Percentiles rank a stretch among this genome's conserved stretches.
phyloP scores from a whole-genome alignment of 1,284 basidiomycete species.

The Coniferiporia sulphurascens region DNA sequence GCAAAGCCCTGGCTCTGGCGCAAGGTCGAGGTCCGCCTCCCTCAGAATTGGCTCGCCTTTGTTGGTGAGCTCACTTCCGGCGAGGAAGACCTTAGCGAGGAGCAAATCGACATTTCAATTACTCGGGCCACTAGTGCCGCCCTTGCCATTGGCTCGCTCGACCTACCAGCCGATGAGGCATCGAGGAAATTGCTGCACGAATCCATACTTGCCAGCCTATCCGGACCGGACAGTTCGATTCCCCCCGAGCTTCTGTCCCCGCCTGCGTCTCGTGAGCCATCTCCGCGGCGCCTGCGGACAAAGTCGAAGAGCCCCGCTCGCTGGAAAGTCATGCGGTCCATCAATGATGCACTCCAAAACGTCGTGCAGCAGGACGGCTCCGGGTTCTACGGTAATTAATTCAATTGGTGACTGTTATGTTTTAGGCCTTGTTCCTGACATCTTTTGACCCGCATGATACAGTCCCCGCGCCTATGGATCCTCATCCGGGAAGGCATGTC shows the following conservation, averaged over 20 bases:
- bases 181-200: conserved; percentile 51
- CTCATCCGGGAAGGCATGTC: conserved; percentile 71
- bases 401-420: neutral
- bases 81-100: conserved; percentile 43
- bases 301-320: conserved; percentile 76
- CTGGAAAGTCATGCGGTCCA: conserved; percentile 73
- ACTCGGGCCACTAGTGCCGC: conserved; percentile 45
- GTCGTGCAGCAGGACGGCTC: conserved; percentile 57
- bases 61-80: conserved; percentile 70
- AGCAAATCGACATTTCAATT: conserved; percentile 30
- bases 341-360: conserved; percentile 67
- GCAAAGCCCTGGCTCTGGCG: conserved; percentile 80
- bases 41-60: conserved; percentile 72
- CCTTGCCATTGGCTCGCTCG: conserved; percentile 47
- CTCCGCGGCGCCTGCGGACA: conserved; percentile 62
- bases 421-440: conserved; percentile 9
- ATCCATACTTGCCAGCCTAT: conserved; percentile 53
- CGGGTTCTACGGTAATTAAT: conserved; percentile 60
- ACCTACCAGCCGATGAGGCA: conserved; percentile 33
- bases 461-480: conserved; percentile 72
- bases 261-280: conserved; percentile 72
- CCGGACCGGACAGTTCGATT: conserved; percentile 59
- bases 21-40: conserved; percentile 72
- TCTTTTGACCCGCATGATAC: conserved; percentile 11
- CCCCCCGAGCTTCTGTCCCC: conserved; percentile 71